These are phyloP conservation scores for Panellus pusillus DNA, from an alignment of 768 basidiomycete species.

Conservation along the genomic window DNA sequence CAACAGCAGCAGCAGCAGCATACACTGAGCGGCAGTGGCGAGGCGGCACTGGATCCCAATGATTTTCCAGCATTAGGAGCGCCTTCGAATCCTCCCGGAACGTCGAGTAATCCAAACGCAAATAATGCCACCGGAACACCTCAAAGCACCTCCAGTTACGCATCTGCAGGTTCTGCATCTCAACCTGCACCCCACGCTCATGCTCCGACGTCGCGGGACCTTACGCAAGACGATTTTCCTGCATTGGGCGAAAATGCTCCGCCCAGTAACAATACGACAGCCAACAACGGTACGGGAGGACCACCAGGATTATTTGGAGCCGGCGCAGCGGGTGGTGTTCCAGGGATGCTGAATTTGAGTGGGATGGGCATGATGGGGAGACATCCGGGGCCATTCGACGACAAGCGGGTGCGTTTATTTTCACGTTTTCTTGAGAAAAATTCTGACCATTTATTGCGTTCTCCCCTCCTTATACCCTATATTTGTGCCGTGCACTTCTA, in stretches of 20 bases:
- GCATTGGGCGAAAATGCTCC: constrained; percentile 72
- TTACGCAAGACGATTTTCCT: constrained; percentile 89
- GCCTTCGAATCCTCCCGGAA: constrained; percentile 44
- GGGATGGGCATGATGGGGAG: constrained; percentile 53
- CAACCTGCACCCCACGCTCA: constrained; percentile 42
- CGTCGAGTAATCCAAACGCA: constrained; percentile 30
- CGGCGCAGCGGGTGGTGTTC: constrained; percentile 50
- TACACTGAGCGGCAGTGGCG: constrained; percentile 62
- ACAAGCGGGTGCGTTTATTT: constrained; percentile 54
- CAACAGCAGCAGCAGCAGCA: constrained; percentile 49
- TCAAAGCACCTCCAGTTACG: constrained; percentile 33
- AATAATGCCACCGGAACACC: constrained; percentile 36
- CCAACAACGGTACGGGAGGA: constrained; percentile 37
- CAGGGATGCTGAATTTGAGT: constrained; percentile 66
- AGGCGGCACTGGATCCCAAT: constrained; percentile 81
- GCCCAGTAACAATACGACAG: constrained; percentile 26
- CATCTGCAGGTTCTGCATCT: constrained; percentile 71
- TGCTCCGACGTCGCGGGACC: constrained; percentile 50
- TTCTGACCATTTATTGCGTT: not conserved
- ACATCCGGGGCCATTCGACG: constrained; percentile 60
- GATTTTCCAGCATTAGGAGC: constrained; percentile 88
- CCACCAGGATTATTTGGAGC: constrained; percentile 83
- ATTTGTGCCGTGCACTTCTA: not conserved
- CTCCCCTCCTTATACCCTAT: not conserved
- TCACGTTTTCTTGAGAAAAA: constrained; percentile 9